Evolutionary conservation across 75 land plant genomes (phyloP).

Genomic region (Pseudotsuga menziesii): DNA sequence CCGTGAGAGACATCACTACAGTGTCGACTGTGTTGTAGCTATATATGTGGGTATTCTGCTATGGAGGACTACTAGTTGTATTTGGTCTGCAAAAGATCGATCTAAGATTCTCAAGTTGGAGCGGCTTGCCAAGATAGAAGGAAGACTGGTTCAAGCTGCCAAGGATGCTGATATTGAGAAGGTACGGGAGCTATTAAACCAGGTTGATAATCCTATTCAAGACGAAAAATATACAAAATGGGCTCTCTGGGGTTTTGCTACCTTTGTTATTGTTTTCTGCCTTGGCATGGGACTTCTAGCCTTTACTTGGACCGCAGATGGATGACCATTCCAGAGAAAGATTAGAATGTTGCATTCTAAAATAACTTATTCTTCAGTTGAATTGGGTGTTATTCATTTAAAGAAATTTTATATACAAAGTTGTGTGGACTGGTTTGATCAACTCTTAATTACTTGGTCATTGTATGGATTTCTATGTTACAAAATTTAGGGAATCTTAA

Average conservation of each 20-base stretch:
- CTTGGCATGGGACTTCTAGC: conserved; percentile 67
- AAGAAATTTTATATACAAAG: neutral
- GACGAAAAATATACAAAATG: conserved; percentile 17
- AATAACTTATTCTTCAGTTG: conserved; percentile 6
- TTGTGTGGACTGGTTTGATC: neutral
- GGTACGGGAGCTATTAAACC: conserved; percentile 53
- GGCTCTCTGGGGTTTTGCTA: conserved; percentile 44
- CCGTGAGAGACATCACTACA: conserved; percentile 90
- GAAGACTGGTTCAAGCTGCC: conserved; percentile 69
- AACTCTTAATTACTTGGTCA: neutral
- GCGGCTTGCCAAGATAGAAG: conserved; percentile 53
- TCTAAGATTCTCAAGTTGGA: conserved; percentile 19
- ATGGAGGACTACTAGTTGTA: conserved; percentile 73
- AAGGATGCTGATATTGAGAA: conserved; percentile 83
- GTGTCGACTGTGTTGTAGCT: conserved; percentile 73
- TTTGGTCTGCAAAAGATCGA: conserved; percentile 63
- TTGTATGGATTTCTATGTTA: neutral
- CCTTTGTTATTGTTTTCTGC: conserved; percentile 27
- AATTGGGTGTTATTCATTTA: neutral
- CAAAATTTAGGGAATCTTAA: neutral
- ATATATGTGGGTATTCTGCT: conserved; percentile 81
- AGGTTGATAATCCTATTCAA: conserved; percentile 41
- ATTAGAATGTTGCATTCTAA: neutral
- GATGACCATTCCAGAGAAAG: conserved; percentile 25
- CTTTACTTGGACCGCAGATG: conserved; percentile 72